Evolutionary conservation across 805 yeast species (phyloP).

Genomic region (Lachancea nothofagi): DNA sequence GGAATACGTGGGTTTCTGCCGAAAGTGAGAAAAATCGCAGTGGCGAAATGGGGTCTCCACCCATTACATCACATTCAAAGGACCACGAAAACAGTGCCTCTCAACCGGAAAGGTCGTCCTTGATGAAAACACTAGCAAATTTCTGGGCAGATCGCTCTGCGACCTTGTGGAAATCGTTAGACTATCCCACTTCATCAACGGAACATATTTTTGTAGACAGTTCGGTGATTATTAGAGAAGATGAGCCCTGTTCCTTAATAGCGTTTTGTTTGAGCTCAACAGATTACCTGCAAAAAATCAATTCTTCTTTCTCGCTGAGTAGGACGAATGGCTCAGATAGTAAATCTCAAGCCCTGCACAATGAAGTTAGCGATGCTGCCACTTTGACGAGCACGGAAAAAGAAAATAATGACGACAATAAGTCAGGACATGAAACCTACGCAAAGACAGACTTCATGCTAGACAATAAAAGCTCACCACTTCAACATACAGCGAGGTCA

Average conservation of each 20-base stretch:
- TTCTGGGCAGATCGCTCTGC: conserved; percentile 99
- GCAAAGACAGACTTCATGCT: neutral
- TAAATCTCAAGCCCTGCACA: neutral
- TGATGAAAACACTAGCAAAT: conserved; percentile 76
- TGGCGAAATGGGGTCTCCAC: conserved; percentile 21
- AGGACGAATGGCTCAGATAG: neutral
- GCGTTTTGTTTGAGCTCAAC: conserved; percentile 86
- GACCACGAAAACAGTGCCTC: conserved; percentile 27
- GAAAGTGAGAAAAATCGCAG: neutral
- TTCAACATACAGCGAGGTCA: neutral
- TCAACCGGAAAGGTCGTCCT: conserved; percentile 64
- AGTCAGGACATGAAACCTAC: neutral
- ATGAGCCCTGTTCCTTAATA: conserved; percentile 90
- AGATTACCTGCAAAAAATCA: conserved; percentile 69
- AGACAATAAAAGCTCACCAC: neutral
- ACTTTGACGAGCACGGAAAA: too few species aligned
- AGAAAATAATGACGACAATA: neutral
- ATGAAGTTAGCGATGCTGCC: neutral
- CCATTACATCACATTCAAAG: conserved; percentile 18
- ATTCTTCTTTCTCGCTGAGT: conserved; percentile 6
- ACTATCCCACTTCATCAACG: conserved; percentile 67
- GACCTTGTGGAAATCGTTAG: conserved; percentile 87
- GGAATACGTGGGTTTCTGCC: neutral
- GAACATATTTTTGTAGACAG: conserved; percentile 94
- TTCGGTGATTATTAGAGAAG: conserved; percentile 89